Percentiles rank a stretch among this genome's conserved stretches.
phyloP scores from a whole-genome alignment of 768 basidiomycete genomes.

The Lactarius hengduanensis region DNA sequence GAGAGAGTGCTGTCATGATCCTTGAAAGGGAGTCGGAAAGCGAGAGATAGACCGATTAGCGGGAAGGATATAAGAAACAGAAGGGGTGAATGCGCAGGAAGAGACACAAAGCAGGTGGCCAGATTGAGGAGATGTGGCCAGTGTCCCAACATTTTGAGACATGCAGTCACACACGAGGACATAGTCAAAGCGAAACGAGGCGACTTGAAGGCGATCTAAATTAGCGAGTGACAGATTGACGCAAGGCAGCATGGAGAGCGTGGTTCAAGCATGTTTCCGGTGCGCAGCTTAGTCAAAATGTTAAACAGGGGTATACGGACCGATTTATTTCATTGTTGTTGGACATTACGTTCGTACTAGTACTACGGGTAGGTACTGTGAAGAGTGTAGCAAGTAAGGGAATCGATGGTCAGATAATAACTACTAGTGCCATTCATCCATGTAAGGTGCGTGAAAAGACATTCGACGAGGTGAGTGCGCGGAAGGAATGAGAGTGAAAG shows the following conservation, averaged over 20 bases:
- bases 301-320: conserved; percentile 17
- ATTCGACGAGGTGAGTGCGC: conserved; percentile 18
- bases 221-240: conserved; percentile 2
- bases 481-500: conserved; percentile 15
- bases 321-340: not conserved
- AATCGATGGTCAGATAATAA: conserved; percentile 27
- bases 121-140: conserved; percentile 19
- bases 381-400: conserved; percentile 19
- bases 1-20: conserved; percentile 21
- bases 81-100: conserved; percentile 13
- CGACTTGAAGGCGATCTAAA: conserved; percentile 3
- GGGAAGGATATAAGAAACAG: conserved; percentile 21
- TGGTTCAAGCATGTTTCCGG: conserved; percentile 23
- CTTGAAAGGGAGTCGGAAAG: conserved; percentile 22
- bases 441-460: conserved; percentile 15
- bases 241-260: conserved; percentile 5
- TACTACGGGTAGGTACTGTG: conserved; percentile 13
- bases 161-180: conserved; percentile 22
- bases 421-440: conserved; percentile 22
- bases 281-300: conserved; percentile 6
- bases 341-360: not conserved
- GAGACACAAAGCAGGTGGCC: conserved; percentile 15
- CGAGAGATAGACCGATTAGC: conserved; percentile 14
- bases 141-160: not conserved
- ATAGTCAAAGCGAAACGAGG: conserved; percentile 19